phyloP scores from a whole-genome alignment of 73 alveolate species.

The Urostyla sp. region DNA sequence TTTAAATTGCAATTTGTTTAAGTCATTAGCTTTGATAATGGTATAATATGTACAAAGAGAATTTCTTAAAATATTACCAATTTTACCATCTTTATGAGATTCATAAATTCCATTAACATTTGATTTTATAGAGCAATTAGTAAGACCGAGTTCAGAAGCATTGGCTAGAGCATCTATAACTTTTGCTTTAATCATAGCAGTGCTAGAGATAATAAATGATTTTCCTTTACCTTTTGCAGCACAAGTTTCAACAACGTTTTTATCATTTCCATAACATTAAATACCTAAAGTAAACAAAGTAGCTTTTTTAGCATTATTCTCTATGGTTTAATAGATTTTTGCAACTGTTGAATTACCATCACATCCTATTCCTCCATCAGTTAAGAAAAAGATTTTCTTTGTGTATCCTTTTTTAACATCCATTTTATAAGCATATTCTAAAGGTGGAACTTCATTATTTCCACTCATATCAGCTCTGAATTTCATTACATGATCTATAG shows the following conservation, averaged over 20 bases:
- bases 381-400: conserved; percentile 80
- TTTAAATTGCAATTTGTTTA: not conserved
- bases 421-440: conserved; percentile 11
- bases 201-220: conserved; percentile 68
- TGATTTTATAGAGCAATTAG: not conserved
- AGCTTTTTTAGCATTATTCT: conserved; percentile 29
- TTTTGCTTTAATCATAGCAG: conserved; percentile 54
- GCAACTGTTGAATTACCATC: conserved; percentile 56
- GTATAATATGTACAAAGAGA: not conserved
- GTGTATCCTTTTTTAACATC: not conserved
- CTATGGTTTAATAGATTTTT: no score
- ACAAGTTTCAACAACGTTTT: conserved; percentile 61
- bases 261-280: conserved; percentile 74
- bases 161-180: conserved; percentile 71
- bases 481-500: no score
- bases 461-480: conserved; percentile 95
- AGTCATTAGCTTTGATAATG: not conserved
- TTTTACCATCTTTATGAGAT: conserved; percentile 6
- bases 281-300: conserved; percentile 84
- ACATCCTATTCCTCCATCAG: conserved; percentile 90
- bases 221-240: conserved; percentile 82
- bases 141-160: conserved; percentile 42
- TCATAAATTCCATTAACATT: not conserved
- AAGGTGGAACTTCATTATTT: conserved; percentile 72
- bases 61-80: conserved; percentile 48